These are phyloP conservation scores for Cyclostephanos invisitatus DNA, from an alignment of 108 stramenopile species.

Conservation along the genomic window DNA sequence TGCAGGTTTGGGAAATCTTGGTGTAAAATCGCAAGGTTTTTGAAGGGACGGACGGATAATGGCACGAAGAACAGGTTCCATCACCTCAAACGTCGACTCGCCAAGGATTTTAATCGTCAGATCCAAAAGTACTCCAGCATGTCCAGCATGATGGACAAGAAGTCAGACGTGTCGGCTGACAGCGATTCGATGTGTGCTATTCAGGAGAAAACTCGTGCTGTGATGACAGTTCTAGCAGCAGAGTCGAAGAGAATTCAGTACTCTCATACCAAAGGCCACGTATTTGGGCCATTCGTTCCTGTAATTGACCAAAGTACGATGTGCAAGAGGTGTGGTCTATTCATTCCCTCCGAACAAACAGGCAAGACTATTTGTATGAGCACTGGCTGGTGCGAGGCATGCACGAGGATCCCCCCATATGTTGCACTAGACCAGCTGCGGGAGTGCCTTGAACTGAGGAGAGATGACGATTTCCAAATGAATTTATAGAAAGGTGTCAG, in stretches of 20 bases:
- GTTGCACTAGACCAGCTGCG: constrained; percentile 12
- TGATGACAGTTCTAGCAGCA: constrained; percentile 15
- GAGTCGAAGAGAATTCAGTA: constrained; percentile 11
- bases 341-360: constrained; percentile 18
- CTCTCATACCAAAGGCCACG: constrained; percentile 7
- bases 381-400: constrained; percentile 25
- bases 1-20: constrained; percentile 50
- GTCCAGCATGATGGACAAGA: not conserved
- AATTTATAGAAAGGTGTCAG: not conserved
- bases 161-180: not conserved
- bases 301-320: constrained; percentile 5
- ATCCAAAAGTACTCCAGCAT: constrained; percentile 5
- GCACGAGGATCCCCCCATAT: constrained; percentile 25
- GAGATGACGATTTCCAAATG: constrained; percentile 9
- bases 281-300: constrained; percentile 15
- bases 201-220: not conserved
- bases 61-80: constrained; percentile 61
- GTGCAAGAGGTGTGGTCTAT: constrained; percentile 19
- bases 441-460: constrained; percentile 19
- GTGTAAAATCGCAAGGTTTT: constrained; percentile 60
- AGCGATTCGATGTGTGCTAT: not conserved
- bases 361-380: constrained; percentile 6
- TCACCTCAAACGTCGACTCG: constrained; percentile 16
- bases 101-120: constrained; percentile 18
- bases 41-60: constrained; percentile 64